phyloP scores from a whole-genome alignment of 306 rosid genomes.

The Herpetospermum pedunculosum region DNA sequence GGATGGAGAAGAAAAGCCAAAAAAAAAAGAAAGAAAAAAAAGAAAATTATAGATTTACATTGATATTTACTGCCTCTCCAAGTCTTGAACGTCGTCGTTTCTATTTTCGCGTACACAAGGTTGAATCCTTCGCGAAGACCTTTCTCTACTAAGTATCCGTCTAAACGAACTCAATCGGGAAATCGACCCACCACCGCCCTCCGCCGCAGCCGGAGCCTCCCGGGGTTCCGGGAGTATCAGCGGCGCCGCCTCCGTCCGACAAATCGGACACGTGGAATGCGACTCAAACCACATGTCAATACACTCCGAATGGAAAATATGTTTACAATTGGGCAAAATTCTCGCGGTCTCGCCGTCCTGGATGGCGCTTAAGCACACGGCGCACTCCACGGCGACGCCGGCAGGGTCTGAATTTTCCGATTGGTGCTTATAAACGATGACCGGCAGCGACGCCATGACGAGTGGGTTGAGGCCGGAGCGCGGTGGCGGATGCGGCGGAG shows the following conservation, averaged over 20 bases:
- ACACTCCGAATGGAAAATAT: constrained; percentile 40
- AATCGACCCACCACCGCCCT: not conserved
- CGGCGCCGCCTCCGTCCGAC: constrained; percentile 16
- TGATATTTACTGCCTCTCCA: constrained; percentile 1
- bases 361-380: constrained; percentile 33
- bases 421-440: constrained; percentile 19
- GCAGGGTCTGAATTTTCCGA: constrained; percentile 6
- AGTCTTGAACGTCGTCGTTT: constrained; percentile 2
- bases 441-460: constrained; percentile 33
- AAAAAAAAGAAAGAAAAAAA: not conserved
- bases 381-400: constrained; percentile 24
- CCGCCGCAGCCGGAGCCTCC: not conserved
- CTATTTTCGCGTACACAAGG: not conserved
- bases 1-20: not conserved
- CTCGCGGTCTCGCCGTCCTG: constrained; percentile 23
- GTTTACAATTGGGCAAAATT: constrained; percentile 41
- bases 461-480: constrained; percentile 27
- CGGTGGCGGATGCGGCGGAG: not conserved
- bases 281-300: constrained; percentile 40
- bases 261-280: constrained; percentile 33
- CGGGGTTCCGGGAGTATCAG: not conserved
- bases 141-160: constrained; percentile 15
- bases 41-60: not conserved
- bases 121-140: constrained; percentile 8
- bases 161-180: constrained; percentile 18